Evolutionary conservation across 2,329 filamentous ascomycete genomes (phyloP).

Genomic region (Fusarium pseudograminearum): DNA sequence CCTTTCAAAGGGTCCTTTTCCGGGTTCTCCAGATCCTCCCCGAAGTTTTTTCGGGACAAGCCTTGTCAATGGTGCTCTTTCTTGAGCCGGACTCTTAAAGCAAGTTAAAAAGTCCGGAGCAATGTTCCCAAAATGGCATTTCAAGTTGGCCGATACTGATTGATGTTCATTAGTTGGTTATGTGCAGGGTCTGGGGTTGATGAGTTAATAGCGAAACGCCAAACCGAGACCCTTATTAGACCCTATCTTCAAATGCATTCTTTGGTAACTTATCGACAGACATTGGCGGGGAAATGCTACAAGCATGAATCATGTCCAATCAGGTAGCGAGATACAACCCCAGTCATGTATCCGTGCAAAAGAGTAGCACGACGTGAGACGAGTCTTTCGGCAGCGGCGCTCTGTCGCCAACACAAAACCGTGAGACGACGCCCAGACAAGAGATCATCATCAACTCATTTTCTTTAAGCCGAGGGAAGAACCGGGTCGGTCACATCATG

Average conservation of each 20-base stretch:
- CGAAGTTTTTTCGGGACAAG: slow-evolving; percentile 37
- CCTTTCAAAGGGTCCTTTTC: slow-evolving; percentile 9
- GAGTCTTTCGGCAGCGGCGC: slow-evolving; percentile 38
- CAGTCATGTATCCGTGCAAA: slow-evolving; percentile 13
- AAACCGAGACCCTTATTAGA: slow-evolving; percentile 16
- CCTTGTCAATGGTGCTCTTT: slow-evolving; percentile 22
- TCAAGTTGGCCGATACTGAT: slow-evolving; percentile 12
- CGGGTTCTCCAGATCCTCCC: slow-evolving; percentile 38
- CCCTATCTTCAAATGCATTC: slow-evolving; percentile 15
- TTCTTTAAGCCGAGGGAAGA: slow-evolving; percentile 25
- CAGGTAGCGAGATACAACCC: slow-evolving; percentile 15
- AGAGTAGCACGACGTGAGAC: slow-evolving; percentile 10
- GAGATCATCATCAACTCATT: slow-evolving; percentile 31
- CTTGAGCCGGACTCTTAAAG: not conserved
- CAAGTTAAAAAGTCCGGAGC: slow-evolving; percentile 24
- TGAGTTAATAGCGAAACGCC: slow-evolving; percentile 14
- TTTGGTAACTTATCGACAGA: not conserved
- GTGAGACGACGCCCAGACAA: slow-evolving; percentile 18
- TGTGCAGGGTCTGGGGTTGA: not conserved
- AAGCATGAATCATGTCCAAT: slow-evolving; percentile 24
- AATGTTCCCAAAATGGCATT: slow-evolving; percentile 38
- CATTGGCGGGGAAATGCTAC: not conserved
- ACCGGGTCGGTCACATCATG: slow-evolving; percentile 29
- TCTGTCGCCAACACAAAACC: slow-evolving; percentile 4
- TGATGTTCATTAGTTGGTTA: not conserved